These are phyloP conservation scores for Olyra latifolia DNA, from an alignment of 176 grass and related monocot species.

Conservation along the genomic window DNA sequence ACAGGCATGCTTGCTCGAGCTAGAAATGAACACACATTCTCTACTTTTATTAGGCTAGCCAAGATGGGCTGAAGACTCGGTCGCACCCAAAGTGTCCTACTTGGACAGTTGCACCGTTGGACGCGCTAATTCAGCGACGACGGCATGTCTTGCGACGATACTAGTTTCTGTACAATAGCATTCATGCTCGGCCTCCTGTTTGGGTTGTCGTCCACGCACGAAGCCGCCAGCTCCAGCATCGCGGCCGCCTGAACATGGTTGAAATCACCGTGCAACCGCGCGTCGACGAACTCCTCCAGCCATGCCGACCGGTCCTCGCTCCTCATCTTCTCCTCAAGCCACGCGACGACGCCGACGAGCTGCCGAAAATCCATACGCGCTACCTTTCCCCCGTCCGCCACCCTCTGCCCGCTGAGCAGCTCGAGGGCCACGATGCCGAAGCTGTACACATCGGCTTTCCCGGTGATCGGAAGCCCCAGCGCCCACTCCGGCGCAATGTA, in stretches of 20 bases:
- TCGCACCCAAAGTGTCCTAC: too few relatives aligned
- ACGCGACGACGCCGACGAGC: slow-evolving; percentile 10
- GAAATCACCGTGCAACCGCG: slow-evolving; percentile 41
- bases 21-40: too few relatives aligned
- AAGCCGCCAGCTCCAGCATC: slow-evolving; percentile 48
- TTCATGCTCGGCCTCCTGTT: slow-evolving; percentile 54
- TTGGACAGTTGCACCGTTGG: too few relatives aligned
- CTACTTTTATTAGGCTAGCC: too few relatives aligned
- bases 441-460: slow-evolving; percentile 61
- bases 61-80: too few relatives aligned
- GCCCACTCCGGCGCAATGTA: slow-evolving; percentile 76
- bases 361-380: slow-evolving; percentile 6
- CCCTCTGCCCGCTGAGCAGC: slow-evolving; percentile 42
- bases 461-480: slow-evolving; percentile 49
- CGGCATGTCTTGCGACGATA: background rate
- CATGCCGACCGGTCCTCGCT: background rate
- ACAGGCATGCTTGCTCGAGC: too few relatives aligned
- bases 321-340: slow-evolving; percentile 38
- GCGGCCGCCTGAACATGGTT: slow-evolving; percentile 26
- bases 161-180: slow-evolving; percentile 34
- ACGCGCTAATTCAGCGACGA: background rate
- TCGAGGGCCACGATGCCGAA: slow-evolving; percentile 53
- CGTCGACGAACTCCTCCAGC: slow-evolving; percentile 44
- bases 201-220: slow-evolving; percentile 51
- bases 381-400: background rate